Conservation (phyloP, 441 rosid genomes). For the Jatropha podagrica region DNA sequence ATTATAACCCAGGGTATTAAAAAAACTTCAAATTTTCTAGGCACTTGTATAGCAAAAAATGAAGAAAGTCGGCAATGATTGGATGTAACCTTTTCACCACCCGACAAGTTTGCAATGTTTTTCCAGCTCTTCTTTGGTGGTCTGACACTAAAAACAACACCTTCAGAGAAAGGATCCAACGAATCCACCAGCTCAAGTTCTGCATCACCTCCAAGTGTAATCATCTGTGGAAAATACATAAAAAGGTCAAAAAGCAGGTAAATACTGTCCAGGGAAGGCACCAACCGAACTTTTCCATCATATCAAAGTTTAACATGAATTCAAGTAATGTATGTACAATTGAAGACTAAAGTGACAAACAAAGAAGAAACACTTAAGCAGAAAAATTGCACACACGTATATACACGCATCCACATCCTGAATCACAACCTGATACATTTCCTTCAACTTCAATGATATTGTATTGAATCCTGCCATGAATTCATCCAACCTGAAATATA, state of each 20-base stretch:
- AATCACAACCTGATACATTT: constrained; percentile 94
- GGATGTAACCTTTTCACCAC: constrained; percentile 86
- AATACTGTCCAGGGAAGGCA: neutral
- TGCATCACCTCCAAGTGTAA: constrained; percentile 98
- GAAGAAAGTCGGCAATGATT: neutral
- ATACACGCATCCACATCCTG: too few species aligned
- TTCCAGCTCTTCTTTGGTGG: constrained; percentile 99
- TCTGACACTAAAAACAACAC: constrained; percentile 96
- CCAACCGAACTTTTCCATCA: neutral
- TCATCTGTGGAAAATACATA: constrained; percentile 55
- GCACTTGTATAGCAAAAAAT: neutral
- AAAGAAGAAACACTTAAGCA: neutral
- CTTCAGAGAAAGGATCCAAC: constrained; percentile 97
- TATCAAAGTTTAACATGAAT: neutral
- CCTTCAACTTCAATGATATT: constrained; percentile 91
- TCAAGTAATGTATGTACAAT: neutral
- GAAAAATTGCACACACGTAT: neutral
- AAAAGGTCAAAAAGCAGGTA: neutral
- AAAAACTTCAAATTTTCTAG: neutral
- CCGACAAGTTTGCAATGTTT: constrained; percentile 92
- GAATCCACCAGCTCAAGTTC: constrained; percentile 99
- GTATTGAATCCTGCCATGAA: constrained; percentile 97
- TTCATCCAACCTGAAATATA: constrained; percentile 75
- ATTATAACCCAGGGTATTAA: constrained; percentile 5
- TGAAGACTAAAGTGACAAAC: neutral